These are phyloP conservation scores for Myriosclerotinia curreyana DNA, from an alignment of 2,329 filamentous ascomycete species.

Conservation along the genomic window DNA sequence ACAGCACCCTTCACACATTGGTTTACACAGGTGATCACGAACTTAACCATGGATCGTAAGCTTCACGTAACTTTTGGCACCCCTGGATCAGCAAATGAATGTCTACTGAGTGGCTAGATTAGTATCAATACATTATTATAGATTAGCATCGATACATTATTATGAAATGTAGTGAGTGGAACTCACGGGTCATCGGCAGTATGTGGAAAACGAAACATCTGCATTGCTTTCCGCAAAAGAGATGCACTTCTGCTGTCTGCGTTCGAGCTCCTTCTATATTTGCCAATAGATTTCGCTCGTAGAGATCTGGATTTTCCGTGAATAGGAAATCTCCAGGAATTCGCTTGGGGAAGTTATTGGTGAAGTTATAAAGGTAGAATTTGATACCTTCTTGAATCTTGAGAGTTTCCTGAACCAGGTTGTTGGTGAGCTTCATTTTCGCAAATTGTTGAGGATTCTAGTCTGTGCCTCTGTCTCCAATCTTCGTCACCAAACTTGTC, in stretches of 20 bases:
- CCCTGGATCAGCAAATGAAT: neutral
- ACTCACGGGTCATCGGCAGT: neutral
- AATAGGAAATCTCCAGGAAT: neutral
- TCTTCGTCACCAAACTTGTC: neutral
- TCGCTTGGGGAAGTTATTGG: neutral
- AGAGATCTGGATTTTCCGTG: neutral
- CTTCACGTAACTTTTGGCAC: neutral
- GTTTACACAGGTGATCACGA: neutral
- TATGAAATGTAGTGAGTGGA: neutral
- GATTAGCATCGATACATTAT: neutral
- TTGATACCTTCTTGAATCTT: neutral
- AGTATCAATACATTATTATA: neutral
- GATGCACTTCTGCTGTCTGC: neutral
- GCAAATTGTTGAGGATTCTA: neutral
- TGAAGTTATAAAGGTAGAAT: neutral
- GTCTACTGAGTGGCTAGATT: neutral
- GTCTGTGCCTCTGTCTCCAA: neutral
- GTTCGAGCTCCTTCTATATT: no score
- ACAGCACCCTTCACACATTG: neutral
- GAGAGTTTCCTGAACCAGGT: no score
- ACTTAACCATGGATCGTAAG: neutral
- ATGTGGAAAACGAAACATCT: neutral
- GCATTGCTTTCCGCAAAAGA: neutral
- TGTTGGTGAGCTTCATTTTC: neutral
- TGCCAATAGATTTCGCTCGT: neutral